phyloP scores from a whole-genome alignment of 2,329 filamentous ascomycete species.

The Keithomyces neogunnii region DNA sequence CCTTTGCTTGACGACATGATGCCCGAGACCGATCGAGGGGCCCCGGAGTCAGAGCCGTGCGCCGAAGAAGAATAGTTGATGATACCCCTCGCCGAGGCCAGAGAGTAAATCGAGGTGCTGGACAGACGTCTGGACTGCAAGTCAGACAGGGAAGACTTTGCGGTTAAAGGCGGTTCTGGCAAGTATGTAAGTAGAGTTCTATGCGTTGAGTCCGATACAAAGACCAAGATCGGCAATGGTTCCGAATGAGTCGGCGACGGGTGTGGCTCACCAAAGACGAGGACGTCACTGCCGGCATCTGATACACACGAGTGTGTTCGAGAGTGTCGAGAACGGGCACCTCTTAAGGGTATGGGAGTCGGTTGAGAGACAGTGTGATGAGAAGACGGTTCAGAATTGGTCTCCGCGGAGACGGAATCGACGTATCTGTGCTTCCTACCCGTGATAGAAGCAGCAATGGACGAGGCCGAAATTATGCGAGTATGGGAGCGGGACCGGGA shows the following conservation, averaged over 20 bases:
- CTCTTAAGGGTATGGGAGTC: slow-evolving; percentile 30
- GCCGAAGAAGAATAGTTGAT: slow-evolving; percentile 40
- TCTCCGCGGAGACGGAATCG: slow-evolving; percentile 50
- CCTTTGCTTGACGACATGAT: slow-evolving; percentile 39
- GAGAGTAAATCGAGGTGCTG: slow-evolving; percentile 63
- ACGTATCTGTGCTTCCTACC: slow-evolving; percentile 49
- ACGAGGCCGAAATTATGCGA: slow-evolving; percentile 36
- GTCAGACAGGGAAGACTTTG: slow-evolving; percentile 41
- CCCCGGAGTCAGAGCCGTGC: slow-evolving; percentile 42
- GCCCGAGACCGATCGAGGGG: slow-evolving; percentile 33
- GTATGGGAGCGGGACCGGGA: not conserved
- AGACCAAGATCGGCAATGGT: slow-evolving; percentile 31
- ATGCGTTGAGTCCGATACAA: slow-evolving; percentile 21
- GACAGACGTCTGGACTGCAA: slow-evolving; percentile 58
- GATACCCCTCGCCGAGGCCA: slow-evolving; percentile 51
- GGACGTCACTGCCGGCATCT: slow-evolving; percentile 32
- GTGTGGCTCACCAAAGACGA: slow-evolving; percentile 27
- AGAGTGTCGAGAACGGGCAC: slow-evolving; percentile 32
- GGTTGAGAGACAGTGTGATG: slow-evolving; percentile 52
- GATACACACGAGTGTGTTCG: slow-evolving; percentile 34
- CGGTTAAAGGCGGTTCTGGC: slow-evolving; percentile 39
- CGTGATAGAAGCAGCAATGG: slow-evolving; percentile 22
- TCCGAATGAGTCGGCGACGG: slow-evolving; percentile 38
- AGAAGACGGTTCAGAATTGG: slow-evolving; percentile 50
- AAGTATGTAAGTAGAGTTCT: slow-evolving; percentile 23